Evolutionary conservation across 1,139 yeast species (phyloP).

Genomic region (Saccharomyces uvarum): DNA sequence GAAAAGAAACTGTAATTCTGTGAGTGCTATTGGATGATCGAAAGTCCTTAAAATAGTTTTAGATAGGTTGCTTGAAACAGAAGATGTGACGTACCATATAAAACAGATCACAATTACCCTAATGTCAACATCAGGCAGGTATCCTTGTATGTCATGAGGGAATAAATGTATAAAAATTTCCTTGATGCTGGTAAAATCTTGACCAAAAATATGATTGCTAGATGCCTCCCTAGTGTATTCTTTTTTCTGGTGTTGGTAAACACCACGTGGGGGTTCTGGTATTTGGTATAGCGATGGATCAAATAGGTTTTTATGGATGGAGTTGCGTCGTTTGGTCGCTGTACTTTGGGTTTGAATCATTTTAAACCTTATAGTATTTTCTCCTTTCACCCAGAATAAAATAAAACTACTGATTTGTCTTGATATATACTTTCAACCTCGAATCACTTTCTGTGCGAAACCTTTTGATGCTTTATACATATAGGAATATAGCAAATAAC

Average conservation of each 20-base stretch:
- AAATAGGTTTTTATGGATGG: conserved; percentile 21
- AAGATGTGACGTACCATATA: conserved; percentile 76
- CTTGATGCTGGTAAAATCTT: not conserved
- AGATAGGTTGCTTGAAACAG: conserved; percentile 72
- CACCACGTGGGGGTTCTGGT: conserved; percentile 11
- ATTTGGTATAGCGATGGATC: conserved; percentile 19
- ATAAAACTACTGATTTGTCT: not conserved
- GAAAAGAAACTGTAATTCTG: conserved; percentile 74
- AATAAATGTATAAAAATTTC: conserved; percentile 9
- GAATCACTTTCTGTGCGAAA: not conserved
- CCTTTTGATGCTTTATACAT: not conserved
- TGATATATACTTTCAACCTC: not conserved
- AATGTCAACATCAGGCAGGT: conserved; percentile 26
- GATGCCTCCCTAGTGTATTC: not conserved
- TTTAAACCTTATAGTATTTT: not conserved
- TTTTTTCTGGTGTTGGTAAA: conserved; percentile 14
- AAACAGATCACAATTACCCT: conserved; percentile 46
- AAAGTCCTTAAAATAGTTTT: conserved; percentile 64
- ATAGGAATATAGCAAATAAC: not conserved
- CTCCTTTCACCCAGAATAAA: not conserved
- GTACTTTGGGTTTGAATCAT: conserved; percentile 23
- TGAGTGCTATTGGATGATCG: conserved; percentile 73
- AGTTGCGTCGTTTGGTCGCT: conserved; percentile 21
- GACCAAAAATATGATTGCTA: not conserved
- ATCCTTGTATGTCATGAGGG: conserved; percentile 11